These are phyloP conservation scores for Hawksworthiomyces lignivorus DNA, from an alignment of 2,329 filamentous ascomycete species.

Conservation along the genomic window DNA sequence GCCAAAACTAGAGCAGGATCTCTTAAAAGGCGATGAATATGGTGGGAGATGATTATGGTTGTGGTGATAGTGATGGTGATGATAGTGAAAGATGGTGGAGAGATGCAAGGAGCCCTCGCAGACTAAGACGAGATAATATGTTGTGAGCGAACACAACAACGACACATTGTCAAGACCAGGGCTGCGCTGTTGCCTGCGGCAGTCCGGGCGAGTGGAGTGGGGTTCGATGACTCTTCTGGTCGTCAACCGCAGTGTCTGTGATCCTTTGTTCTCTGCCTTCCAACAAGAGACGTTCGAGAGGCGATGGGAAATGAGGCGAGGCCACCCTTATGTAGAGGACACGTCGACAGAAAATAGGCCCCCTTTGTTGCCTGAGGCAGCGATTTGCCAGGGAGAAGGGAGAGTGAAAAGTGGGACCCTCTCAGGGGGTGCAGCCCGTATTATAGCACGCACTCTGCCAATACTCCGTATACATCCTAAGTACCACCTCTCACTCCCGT, in stretches of 20 bases:
- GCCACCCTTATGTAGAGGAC: constrained; percentile 17
- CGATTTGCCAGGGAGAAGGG: neutral
- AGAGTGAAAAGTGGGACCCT: constrained; percentile 4
- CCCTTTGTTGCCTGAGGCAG: constrained; percentile 13
- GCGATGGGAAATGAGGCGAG: neutral
- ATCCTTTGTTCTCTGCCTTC: neutral
- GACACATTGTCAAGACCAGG: no score
- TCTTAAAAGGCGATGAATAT: no score
- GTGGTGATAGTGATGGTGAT: no score
- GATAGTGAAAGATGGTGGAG: constrained; percentile 9
- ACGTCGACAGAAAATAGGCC: constrained; percentile 12
- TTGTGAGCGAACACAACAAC: no score
- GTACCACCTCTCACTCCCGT: no score
- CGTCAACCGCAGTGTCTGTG: neutral
- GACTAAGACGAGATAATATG: constrained; percentile 1
- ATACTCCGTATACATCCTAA: no score
- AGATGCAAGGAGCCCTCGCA: neutral
- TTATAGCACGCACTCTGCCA: no score
- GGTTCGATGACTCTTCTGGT: constrained; percentile 6
- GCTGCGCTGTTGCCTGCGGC: constrained; percentile 11
- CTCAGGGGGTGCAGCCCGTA: neutral
- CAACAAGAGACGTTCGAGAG: neutral
- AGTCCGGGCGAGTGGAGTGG: neutral
- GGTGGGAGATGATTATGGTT: no score
- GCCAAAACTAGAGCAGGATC: neutral